Evolutionary conservation across 148 eudicot species (phyloP).

Genomic region (Pouteria glomerata): DNA sequence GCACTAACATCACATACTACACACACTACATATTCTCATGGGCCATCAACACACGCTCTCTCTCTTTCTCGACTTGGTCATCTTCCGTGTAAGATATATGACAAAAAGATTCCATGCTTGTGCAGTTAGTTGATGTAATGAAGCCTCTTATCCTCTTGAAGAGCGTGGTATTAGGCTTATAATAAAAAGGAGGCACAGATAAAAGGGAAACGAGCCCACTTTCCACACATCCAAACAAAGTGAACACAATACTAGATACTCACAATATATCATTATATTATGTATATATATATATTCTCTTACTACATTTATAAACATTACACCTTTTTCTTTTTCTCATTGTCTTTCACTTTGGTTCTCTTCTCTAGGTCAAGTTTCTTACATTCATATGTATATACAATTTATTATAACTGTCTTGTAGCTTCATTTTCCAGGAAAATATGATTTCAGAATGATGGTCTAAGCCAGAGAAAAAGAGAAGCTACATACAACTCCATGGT

Average conservation of each 20-base stretch:
- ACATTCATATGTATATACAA: no score
- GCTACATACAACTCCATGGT: neutral
- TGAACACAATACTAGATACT: neutral
- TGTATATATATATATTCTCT: no score
- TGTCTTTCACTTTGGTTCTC: neutral
- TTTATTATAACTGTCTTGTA: no score
- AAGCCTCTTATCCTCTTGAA: neutral
- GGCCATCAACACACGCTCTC: no score
- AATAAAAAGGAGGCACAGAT: neutral
- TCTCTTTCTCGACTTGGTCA: neutral
- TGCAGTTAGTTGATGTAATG: neutral
- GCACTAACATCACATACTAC: no score
- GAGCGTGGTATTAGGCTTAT: neutral
- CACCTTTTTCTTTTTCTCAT: neutral
- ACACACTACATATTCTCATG: no score
- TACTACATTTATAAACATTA: neutral
- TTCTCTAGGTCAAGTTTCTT: neutral
- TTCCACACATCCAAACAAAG: neutral
- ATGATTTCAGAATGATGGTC: neutral
- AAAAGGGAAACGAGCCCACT: neutral
- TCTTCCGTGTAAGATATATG: neutral
- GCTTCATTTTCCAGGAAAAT: constrained; percentile 2
- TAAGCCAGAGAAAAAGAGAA: no score
- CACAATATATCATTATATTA: no score
- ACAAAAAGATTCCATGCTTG: neutral